Percentiles rank a stretch among this genome's conserved stretches.
phyloP scores from a whole-genome alignment of 2,329 filamentous ascomycete genomes.

The Allantophomopsis lycopodina region DNA sequence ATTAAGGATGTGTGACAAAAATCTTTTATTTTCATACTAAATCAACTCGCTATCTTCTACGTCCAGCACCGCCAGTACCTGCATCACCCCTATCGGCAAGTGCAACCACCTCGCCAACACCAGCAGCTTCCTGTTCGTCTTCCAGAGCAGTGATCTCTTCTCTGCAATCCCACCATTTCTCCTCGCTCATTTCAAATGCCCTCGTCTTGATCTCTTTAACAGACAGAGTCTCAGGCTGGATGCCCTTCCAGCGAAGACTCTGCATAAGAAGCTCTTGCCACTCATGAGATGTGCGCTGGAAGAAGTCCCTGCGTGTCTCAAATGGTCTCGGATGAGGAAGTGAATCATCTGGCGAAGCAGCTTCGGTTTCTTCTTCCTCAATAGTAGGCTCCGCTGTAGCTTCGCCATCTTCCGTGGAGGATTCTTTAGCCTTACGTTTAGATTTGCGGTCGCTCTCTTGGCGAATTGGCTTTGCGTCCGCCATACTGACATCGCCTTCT shows the following conservation, averaged over 20 bases:
- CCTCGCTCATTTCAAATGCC: conserved; percentile 83
- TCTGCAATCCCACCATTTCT: conserved; percentile 97
- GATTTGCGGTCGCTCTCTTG: conserved; percentile 33
- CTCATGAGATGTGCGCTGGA: conserved; percentile 69
- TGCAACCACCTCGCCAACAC: conserved; percentile 84
- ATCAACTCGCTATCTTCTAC: conserved; percentile 2
- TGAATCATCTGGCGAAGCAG: conserved; percentile 13
- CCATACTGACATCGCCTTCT: conserved; percentile 28
- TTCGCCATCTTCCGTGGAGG: conserved; percentile 25
- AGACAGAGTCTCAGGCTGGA: conserved; percentile 51
- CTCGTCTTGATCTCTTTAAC: conserved; percentile 88
- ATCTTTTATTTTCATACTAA: too few species aligned
- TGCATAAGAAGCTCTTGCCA: conserved; percentile 86
- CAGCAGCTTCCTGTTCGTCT: conserved; percentile 90
- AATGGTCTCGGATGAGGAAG: conserved; percentile 37
- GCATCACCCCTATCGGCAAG: conserved; percentile 55
- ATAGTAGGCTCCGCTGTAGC: conserved; percentile 35
- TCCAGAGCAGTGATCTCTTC: conserved; percentile 87
- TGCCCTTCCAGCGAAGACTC: conserved; percentile 53
- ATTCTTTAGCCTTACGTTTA: conserved; percentile 42
- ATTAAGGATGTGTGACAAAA: too few species aligned
- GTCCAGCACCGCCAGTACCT: conserved; percentile 55
- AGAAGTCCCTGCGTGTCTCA: conserved; percentile 85
- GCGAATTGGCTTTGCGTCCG: conserved; percentile 17
- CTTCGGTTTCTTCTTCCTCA: conserved; percentile 33